Conservation (phyloP, 345 rosid genomes). For the Eucalyptus curtisii region DNA sequence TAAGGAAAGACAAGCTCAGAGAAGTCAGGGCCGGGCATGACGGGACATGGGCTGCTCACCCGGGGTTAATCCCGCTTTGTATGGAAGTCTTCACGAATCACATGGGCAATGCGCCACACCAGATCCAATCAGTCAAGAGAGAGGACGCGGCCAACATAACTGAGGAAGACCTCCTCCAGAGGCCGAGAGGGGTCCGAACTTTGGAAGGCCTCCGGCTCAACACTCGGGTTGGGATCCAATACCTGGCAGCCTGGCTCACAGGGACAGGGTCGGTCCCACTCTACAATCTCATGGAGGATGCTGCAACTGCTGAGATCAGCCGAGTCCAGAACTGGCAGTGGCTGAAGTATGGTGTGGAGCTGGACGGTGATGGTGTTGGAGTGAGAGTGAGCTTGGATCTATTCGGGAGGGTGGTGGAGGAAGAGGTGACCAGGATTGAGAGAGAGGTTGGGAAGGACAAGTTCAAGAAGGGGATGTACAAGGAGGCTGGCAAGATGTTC, state of each 20-base stretch:
- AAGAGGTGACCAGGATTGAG: slow-evolving; percentile 81
- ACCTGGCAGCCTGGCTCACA: slow-evolving; percentile 83
- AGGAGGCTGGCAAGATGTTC: slow-evolving; percentile 70
- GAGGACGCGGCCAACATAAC: slow-evolving; percentile 57
- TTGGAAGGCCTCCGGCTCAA: slow-evolving; percentile 78
- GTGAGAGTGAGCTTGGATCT: slow-evolving; percentile 49
- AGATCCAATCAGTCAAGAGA: slow-evolving; percentile 43
- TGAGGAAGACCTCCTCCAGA: slow-evolving; percentile 77
- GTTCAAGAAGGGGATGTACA: slow-evolving; percentile 62
- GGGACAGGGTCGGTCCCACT: slow-evolving; percentile 90
- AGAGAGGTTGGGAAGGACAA: slow-evolving; percentile 76
- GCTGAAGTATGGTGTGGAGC: slow-evolving; percentile 67
- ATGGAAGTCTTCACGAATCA: slow-evolving; percentile 51
- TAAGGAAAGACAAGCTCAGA: slow-evolving; percentile 80
- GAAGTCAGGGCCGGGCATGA: slow-evolving; percentile 89
- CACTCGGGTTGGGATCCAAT: slow-evolving; percentile 87
- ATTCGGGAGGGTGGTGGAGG: slow-evolving; percentile 77
- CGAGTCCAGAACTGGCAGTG: slow-evolving; percentile 95
- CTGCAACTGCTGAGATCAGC: slow-evolving; percentile 94
- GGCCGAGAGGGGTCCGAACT: slow-evolving; percentile 72
- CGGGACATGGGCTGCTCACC: slow-evolving; percentile 99
- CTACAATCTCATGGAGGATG: slow-evolving; percentile 95
- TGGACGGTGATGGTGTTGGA: slow-evolving; percentile 74
- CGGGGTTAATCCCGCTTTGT: slow-evolving; percentile 73
- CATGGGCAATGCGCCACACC: slow-evolving; percentile 63